A percentile compares a stretch with the other conserved stretches of the same genome.
Evolutionary conservation across 768 basidiomycete species (phyloP).

Genomic region (Sistotremastrum suecicum): DNA sequence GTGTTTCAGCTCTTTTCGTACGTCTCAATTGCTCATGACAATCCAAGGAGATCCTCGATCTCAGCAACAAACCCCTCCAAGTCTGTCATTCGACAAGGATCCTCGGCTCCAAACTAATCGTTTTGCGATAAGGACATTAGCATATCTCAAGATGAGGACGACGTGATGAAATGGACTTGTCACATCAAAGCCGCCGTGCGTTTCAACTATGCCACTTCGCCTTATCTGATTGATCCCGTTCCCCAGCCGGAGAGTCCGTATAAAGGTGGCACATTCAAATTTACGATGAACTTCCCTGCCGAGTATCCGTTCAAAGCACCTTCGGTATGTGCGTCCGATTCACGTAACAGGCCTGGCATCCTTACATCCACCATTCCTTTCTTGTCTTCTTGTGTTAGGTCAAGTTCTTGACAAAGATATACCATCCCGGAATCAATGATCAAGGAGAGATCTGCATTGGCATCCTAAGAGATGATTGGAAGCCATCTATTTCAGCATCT

Average conservation of each 20-base stretch:
- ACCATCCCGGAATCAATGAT: constrained; percentile 84
- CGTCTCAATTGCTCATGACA: too few relatives aligned
- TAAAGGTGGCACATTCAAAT: constrained; percentile 68
- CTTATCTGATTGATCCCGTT: not conserved
- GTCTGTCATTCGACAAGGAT: constrained; percentile 24
- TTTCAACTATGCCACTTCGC: constrained; percentile 4
- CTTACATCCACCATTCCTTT: not conserved
- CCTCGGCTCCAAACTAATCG: constrained; percentile 3
- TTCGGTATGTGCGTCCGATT: constrained; percentile 27
- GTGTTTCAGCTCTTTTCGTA: too few relatives aligned
- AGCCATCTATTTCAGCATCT: constrained; percentile 61
- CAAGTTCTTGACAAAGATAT: constrained; percentile 73
- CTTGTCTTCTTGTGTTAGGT: constrained; percentile 32
- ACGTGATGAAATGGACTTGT: constrained; percentile 68
- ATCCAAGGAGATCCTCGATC: constrained; percentile 49
- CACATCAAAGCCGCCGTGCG: constrained; percentile 60
- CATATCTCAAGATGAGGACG: constrained; percentile 52
- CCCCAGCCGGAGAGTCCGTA: constrained; percentile 65
- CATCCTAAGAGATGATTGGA: constrained; percentile 81
- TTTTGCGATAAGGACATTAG: constrained; percentile 35
- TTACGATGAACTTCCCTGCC: constrained; percentile 56
- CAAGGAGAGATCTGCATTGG: constrained; percentile 79
- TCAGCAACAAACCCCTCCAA: constrained; percentile 48
- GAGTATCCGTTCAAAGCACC: constrained; percentile 85
- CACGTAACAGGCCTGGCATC: not conserved